phyloP scores from a whole-genome alignment of 768 basidiomycete genomes.

The Tulasnella sp. region DNA sequence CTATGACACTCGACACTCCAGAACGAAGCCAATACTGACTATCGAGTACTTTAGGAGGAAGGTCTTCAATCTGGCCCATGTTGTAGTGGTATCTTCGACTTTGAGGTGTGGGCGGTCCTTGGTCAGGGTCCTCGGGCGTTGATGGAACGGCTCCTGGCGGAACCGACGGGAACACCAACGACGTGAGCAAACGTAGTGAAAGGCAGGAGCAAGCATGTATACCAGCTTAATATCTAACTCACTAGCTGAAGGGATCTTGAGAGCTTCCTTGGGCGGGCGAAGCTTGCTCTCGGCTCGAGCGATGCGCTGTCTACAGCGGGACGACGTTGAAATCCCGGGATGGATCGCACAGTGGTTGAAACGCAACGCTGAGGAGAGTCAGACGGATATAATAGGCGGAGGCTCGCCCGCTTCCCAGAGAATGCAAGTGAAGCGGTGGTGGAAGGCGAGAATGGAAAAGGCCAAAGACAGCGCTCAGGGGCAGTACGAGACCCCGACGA shows the following conservation, averaged over 20 bases:
- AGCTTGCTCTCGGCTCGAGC: not conserved
- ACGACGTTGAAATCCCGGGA: not conserved
- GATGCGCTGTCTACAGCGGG: not conserved
- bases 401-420: not conserved
- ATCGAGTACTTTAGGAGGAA: slow-evolving; percentile 24
- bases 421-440: slow-evolving; percentile 1
- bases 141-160: not conserved
- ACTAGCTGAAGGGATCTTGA: not conserved
- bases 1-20: not conserved
- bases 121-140: slow-evolving; percentile 7
- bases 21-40: not conserved
- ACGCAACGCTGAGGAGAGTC: not conserved
- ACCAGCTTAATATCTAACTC: not conserved
- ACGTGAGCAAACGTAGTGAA: not conserved
- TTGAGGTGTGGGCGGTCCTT: not conserved
- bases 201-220: not conserved
- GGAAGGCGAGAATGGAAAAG: not conserved
- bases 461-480: not conserved
- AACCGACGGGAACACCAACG: not conserved
- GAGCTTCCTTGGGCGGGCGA: not conserved
- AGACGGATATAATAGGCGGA: not conserved
- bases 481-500: not conserved
- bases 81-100: not conserved
- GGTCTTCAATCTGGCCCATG: slow-evolving; percentile 16
- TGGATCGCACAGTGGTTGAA: not conserved